Evolutionary conservation across 208 protist genomes (phyloP), one percentile per base, ranked within the genome.

Genomic region (Crithidia expoeki): DNA sequence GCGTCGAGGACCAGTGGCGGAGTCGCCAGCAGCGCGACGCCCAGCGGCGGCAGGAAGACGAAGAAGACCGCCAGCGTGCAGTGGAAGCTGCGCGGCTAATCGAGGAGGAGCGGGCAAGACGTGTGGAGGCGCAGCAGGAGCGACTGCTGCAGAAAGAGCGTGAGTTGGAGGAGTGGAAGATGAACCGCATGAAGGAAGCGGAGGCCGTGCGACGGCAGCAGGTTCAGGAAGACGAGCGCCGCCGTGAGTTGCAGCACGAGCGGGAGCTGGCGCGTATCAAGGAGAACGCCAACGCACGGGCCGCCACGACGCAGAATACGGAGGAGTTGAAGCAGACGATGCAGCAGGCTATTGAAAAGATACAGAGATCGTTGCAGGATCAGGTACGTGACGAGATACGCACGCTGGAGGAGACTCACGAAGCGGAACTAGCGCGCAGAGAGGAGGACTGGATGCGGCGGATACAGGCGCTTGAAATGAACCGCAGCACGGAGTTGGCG

Each of bases 161-260:
- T 14, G 87, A 95, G 74, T 63, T 95, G 32, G 90, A 95, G 73
- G 90, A 91, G 68, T 95, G 90, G 90, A 95, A 92, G 75, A 21
- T 86, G 49, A 83, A 88, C 74, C 71, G 81, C 6, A 62, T 71
- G 49, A 81, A 82, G 52, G 85, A 90, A 67, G 58, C 76, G 7
- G 86, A 93, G 49, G 68, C 58, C 3, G 60, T 78, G 36, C 82
- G 84, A 19, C 83, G 81, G 28, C 62, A 75, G 40, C 76, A 73
- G 33, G 50, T 72, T 11, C 78, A 86, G 49, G 90, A 92, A 49
- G 90, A 93, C 51, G 90, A 95, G 4, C 82, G 87, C n/a, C 72
- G 77, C 6, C 85, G 80, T 9, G 87, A 92, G 58, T 75, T 90
- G 27, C 76, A 82, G 63, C 80, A 93, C 63, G 83, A 93, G 72